Evolutionary conservation across 495 filamentous ascomycete genomes (phyloP).

Genomic region (Pyronema omphalodes): DNA sequence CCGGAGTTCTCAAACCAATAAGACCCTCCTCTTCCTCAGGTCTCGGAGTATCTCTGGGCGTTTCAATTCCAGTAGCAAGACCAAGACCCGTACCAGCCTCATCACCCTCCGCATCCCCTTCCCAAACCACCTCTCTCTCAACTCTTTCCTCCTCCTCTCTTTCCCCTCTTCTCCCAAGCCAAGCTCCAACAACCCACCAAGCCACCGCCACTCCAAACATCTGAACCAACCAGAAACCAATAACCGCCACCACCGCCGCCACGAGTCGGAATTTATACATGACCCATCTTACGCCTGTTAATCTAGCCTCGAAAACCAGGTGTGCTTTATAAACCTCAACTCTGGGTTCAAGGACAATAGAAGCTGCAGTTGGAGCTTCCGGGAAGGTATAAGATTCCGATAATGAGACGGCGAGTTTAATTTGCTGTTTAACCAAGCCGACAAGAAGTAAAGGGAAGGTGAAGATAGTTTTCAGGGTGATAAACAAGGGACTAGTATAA

Average conservation of each 20-base stretch:
- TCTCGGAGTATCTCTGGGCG: background rate
- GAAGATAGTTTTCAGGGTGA: slow-evolving; percentile 31
- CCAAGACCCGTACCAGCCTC: background rate
- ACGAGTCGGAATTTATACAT: slow-evolving; percentile 66
- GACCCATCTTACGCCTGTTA: slow-evolving; percentile 60
- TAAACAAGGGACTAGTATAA: slow-evolving; percentile 41
- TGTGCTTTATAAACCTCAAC: slow-evolving; percentile 57
- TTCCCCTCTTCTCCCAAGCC: slow-evolving; percentile 2
- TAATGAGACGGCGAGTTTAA: slow-evolving; percentile 47
- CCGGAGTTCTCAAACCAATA: background rate
- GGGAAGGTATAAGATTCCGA: slow-evolving; percentile 50
- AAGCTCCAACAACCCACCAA: slow-evolving; percentile 14
- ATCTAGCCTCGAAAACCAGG: slow-evolving; percentile 49
- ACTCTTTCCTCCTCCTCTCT: slow-evolving; percentile 6
- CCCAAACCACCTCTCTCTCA: slow-evolving; percentile 2
- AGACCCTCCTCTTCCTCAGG: background rate
- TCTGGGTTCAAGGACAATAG: slow-evolving; percentile 32
- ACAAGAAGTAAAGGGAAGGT: slow-evolving; percentile 30
- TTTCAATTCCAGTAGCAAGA: background rate
- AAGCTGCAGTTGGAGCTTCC: slow-evolving; percentile 37
- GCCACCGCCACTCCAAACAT: slow-evolving; percentile 28
- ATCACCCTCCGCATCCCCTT: background rate
- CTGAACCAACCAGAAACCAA: slow-evolving; percentile 55
- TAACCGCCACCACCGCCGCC: slow-evolving; percentile 46
- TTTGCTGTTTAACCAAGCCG: slow-evolving; percentile 29